Conservation (phyloP, 2,329 filamentous ascomycete genomes). For the Diplodia intermedia region DNA sequence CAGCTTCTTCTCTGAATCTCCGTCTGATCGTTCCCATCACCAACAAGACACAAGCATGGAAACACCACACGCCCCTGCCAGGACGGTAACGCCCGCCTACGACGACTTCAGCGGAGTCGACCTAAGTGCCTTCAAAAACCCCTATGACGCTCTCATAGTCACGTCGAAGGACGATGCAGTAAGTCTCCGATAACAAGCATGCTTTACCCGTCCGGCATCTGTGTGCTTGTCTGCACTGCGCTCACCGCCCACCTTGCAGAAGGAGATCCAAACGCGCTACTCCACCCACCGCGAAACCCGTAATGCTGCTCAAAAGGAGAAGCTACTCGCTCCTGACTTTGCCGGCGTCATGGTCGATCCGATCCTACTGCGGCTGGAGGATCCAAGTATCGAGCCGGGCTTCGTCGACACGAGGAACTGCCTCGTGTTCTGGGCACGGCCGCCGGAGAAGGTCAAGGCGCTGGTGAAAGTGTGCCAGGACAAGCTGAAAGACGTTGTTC, state of each 20-base stretch:
- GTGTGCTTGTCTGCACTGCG: background rate
- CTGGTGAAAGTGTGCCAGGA: conserved; percentile 74
- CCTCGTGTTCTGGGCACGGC: conserved; percentile 86
- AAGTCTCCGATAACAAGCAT: conserved; percentile 40
- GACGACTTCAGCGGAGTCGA: conserved; percentile 51
- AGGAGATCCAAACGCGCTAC: conserved; percentile 75
- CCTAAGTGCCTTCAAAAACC: conserved; percentile 64
- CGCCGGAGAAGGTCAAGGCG: conserved; percentile 72
- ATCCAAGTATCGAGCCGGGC: conserved; percentile 67
- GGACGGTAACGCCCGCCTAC: conserved; percentile 28
- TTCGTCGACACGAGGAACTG: conserved; percentile 81
- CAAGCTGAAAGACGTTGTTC: conserved; percentile 67
- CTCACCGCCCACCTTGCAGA: conserved; percentile 50
- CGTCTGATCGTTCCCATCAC: background rate
- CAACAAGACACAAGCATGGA: conserved; percentile 2
- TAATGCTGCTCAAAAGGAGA: conserved; percentile 76
- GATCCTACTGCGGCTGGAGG: conserved; percentile 73
- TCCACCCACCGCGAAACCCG: conserved; percentile 74
- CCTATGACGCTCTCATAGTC: conserved; percentile 75
- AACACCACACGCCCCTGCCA: conserved; percentile 18
- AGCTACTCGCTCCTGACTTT: conserved; percentile 74
- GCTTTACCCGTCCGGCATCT: background rate
- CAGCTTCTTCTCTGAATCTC: background rate
- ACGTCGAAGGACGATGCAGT: conserved; percentile 72
- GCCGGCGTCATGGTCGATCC: conserved; percentile 76